A percentile compares a stretch with the other conserved stretches of the same genome.
phyloP scores from a whole-genome alignment of 2,329 filamentous ascomycete species.

The Colletotrichum plurivorum region DNA sequence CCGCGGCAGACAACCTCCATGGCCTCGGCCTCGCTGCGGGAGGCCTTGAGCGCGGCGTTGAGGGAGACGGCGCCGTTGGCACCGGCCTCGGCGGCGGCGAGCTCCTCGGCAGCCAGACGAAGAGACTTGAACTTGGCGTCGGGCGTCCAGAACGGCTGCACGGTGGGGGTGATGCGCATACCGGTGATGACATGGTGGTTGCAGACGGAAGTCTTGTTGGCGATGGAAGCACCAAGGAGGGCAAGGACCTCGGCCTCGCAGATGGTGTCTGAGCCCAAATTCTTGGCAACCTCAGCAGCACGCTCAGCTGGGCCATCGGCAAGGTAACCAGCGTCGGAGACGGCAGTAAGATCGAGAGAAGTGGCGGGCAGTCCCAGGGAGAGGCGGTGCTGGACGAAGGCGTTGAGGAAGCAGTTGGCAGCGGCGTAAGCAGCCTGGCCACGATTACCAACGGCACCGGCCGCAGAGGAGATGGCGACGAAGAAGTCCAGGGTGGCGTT shows the following conservation, averaged over 20 bases:
- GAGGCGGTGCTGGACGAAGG: slow-evolving; percentile 57
- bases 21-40: slow-evolving; percentile 60
- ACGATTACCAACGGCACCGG: slow-evolving; percentile 65
- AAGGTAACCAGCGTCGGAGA: slow-evolving; percentile 66
- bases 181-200: slow-evolving; percentile 68
- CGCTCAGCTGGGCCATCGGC: slow-evolving; percentile 60
- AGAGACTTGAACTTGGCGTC: slow-evolving; percentile 70
- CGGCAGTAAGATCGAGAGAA: slow-evolving; percentile 66
- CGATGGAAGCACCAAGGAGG: slow-evolving; percentile 65
- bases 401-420: slow-evolving; percentile 63
- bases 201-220: slow-evolving; percentile 57
- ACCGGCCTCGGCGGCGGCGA: slow-evolving; percentile 52
- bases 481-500: slow-evolving; percentile 64
- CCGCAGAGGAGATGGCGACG: slow-evolving; percentile 66
- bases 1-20: slow-evolving; percentile 60
- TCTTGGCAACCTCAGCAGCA: slow-evolving; percentile 62
- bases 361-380: slow-evolving; percentile 58
- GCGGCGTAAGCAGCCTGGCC: slow-evolving; percentile 68
- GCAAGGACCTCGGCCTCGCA: slow-evolving; percentile 68
- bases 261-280: slow-evolving; percentile 63
- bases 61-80: slow-evolving; percentile 52
- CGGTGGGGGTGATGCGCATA: slow-evolving; percentile 61
- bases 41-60: slow-evolving; percentile 58
- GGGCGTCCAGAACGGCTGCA: slow-evolving; percentile 66
- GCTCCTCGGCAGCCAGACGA: slow-evolving; percentile 55